Evolutionary conservation across 2,329 filamentous ascomycete genomes (phyloP).

Genomic region (Sordariomycetes sp.): DNA sequence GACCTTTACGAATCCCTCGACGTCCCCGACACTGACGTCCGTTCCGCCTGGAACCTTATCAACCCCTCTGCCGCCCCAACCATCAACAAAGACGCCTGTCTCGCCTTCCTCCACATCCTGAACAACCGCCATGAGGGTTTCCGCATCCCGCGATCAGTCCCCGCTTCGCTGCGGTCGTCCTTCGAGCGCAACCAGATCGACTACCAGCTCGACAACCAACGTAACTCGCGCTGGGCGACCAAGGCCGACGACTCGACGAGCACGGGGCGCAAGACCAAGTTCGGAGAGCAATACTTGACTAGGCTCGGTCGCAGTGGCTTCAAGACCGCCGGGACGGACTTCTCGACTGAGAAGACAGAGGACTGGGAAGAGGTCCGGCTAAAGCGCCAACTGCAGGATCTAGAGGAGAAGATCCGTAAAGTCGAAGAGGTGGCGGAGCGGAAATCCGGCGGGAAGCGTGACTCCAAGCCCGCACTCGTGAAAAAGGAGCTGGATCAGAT

Average conservation of each 20-base stretch:
- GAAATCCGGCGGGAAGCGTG: constrained; percentile 53
- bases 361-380: constrained; percentile 97
- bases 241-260: constrained; percentile 70
- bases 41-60: constrained; percentile 93
- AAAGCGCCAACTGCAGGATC: constrained; percentile 82
- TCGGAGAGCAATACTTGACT: constrained; percentile 92
- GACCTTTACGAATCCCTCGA: constrained; percentile 78
- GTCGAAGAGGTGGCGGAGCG: constrained; percentile 67
- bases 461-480: constrained; percentile 80
- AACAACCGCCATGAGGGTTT: constrained; percentile 93
- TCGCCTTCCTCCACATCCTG: constrained; percentile 93
- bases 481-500: constrained; percentile 92
- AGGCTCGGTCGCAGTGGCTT: constrained; percentile 78
- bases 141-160: constrained; percentile 85
- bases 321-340: constrained; percentile 81
- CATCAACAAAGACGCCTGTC: constrained; percentile 89
- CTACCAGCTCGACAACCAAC: constrained; percentile 79
- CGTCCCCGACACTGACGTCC: constrained; percentile 68
- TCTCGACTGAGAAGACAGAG: constrained; percentile 73
- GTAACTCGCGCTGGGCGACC: constrained; percentile 68
- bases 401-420: constrained; percentile 79
- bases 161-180: constrained; percentile 78
- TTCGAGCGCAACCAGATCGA: constrained; percentile 97
- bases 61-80: constrained; percentile 77
- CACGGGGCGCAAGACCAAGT: constrained; percentile 90